These are phyloP conservation scores for Cornus florida DNA, from an alignment of 148 eudicot genomes.

Conservation along the genomic window DNA sequence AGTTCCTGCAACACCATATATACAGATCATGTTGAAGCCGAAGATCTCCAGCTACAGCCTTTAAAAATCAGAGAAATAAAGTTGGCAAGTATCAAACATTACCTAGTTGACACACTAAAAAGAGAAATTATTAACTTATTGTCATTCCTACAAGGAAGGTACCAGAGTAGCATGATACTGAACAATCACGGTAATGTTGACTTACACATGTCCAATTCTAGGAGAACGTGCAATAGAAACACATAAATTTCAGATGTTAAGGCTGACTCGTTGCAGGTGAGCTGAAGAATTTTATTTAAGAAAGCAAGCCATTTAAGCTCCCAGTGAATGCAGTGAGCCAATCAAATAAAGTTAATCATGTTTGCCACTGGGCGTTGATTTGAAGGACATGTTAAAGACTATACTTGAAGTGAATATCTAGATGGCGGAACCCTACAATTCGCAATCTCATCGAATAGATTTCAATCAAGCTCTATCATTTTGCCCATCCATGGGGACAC, in stretches of 20 bases:
- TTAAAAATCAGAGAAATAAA: too few species aligned
- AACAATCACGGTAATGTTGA: neutral
- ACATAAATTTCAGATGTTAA: neutral
- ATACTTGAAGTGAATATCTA: too few species aligned
- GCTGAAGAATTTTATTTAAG: neutral
- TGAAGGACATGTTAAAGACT: too few species aligned
- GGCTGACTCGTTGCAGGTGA: neutral
- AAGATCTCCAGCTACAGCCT: neutral
- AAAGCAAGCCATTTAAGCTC: neutral
- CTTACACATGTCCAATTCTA: neutral
- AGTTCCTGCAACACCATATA: conserved; percentile 48
- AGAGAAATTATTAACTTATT: neutral
- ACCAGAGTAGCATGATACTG: neutral
- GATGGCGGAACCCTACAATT: too few species aligned
- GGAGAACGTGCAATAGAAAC: neutral
- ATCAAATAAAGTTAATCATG: too few species aligned
- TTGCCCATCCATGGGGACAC: too few species aligned
- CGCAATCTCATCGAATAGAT: too few species aligned
- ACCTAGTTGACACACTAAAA: neutral
- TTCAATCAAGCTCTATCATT: too few species aligned
- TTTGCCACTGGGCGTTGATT: too few species aligned
- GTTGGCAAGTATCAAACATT: neutral
- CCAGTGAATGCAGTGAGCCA: too few species aligned
- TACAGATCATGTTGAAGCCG: neutral
- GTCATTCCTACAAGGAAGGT: neutral